These are phyloP conservation scores for Puccinia hordei DNA, from an alignment of 1,284 basidiomycete genomes.

Conservation along the genomic window DNA sequence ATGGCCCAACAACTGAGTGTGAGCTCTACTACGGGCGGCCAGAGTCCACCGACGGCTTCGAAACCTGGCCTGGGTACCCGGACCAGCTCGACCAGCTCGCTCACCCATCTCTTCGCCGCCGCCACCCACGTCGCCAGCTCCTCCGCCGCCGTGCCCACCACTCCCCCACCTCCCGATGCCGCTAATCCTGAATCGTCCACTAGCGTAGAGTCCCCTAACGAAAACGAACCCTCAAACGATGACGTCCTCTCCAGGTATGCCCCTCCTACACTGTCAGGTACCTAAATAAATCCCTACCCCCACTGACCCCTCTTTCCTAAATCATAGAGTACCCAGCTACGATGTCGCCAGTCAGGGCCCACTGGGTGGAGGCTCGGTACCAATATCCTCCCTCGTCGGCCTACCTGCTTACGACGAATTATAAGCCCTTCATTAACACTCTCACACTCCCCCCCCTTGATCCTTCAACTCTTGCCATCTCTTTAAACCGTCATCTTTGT, in stretches of 20 bases:
- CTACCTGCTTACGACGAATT: slow-evolving; percentile 47
- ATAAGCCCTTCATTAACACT: background rate
- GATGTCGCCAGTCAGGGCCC: slow-evolving; percentile 76
- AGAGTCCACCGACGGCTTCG: background rate
- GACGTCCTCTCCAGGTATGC: slow-evolving; percentile 38
- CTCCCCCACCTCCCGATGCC: background rate
- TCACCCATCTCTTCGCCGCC: slow-evolving; percentile 1
- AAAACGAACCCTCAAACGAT: background rate
- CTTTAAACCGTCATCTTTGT: too few species aligned
- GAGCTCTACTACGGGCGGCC: background rate
- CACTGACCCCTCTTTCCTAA: background rate
- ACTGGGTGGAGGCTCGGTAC: slow-evolving; percentile 78
- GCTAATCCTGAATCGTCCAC: background rate
- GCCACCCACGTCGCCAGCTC: background rate
- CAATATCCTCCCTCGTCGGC: slow-evolving; percentile 62
- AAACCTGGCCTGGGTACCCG: slow-evolving; percentile 5
- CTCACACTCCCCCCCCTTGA: background rate
- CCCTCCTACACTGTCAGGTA: background rate
- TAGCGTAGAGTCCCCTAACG: background rate
- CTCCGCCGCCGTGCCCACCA: background rate
- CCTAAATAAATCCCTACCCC: too few species aligned
- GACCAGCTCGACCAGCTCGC: slow-evolving; percentile 19
- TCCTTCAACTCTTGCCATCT: too few species aligned
- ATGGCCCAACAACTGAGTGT: slow-evolving; percentile 23
- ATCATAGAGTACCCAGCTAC: slow-evolving; percentile 71